phyloP scores from a whole-genome alignment of 129 eudicot genomes.

The Artemisia tridentata region DNA sequence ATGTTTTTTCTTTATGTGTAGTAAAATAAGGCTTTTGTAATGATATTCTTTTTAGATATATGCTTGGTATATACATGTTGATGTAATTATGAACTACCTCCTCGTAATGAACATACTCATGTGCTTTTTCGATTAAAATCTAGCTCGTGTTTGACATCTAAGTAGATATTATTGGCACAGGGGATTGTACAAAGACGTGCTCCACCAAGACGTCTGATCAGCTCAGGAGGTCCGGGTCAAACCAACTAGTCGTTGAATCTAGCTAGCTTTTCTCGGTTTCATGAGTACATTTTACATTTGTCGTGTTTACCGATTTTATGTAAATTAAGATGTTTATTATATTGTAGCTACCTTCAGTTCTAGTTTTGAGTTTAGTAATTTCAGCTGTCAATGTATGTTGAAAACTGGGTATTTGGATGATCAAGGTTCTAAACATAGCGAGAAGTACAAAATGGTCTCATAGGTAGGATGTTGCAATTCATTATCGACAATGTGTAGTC shows the following conservation, averaged over 20 bases:
- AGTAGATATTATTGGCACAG: conserved; percentile 9
- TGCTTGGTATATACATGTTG: background rate
- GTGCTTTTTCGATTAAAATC: background rate
- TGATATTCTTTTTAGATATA: background rate
- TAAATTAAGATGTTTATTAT: conserved; percentile 9
- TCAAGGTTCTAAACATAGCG: too few relatives aligned
- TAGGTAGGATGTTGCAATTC: too few relatives aligned
- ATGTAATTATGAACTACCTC: background rate
- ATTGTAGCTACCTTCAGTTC: background rate
- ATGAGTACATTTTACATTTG: background rate
- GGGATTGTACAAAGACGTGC: conserved; percentile 21
- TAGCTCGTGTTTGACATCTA: background rate
- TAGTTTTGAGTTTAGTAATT: background rate
- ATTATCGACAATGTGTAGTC: too few relatives aligned
- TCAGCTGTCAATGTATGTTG: background rate
- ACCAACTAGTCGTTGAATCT: conserved; percentile 20
- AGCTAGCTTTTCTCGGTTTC: background rate
- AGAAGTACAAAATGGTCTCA: too few relatives aligned
- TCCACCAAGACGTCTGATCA: conserved; percentile 29
- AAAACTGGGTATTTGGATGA: too few relatives aligned
- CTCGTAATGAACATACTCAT: background rate
- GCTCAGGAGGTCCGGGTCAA: conserved; percentile 34
- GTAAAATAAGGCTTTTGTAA: too few relatives aligned
- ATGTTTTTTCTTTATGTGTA: too few relatives aligned
- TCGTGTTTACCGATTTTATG: background rate